Conservation (phyloP, 768 basidiomycete species). For the Boletus pseudo-olivaceus region DNA sequence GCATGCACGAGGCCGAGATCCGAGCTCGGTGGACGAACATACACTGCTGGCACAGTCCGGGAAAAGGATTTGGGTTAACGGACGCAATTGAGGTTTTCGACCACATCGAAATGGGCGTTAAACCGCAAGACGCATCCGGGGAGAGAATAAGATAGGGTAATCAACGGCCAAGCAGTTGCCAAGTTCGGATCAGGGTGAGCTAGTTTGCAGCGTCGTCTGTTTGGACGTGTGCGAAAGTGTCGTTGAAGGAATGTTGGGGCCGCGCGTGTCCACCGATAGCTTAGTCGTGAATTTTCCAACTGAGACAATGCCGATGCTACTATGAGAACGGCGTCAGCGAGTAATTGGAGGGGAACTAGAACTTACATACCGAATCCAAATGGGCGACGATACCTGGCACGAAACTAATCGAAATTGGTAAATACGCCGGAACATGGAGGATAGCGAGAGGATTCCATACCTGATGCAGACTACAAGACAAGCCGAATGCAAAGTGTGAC, state of each 20-base stretch:
- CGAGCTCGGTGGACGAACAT: slow-evolving; percentile 7
- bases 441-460: background rate
- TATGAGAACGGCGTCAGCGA: background rate
- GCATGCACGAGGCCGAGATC: slow-evolving; percentile 14
- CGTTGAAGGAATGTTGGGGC: slow-evolving; percentile 11
- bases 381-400: background rate
- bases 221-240: slow-evolving; percentile 10
- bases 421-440: background rate
- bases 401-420: background rate
- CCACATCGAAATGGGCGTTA: slow-evolving; percentile 10
- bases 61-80: slow-evolving; percentile 2
- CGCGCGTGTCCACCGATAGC: slow-evolving; percentile 1
- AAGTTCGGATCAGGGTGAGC: slow-evolving; percentile 8
- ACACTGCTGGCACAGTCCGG: slow-evolving; percentile 3
- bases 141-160: background rate
- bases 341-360: background rate
- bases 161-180: slow-evolving; percentile 2
- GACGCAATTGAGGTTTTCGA: slow-evolving; percentile 1
- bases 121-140: background rate
- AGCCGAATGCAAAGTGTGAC: background rate
- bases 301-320: slow-evolving; percentile 8
- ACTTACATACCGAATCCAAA: background rate
- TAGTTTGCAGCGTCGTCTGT: slow-evolving; percentile 7
- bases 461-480: background rate
- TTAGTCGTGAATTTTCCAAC: slow-evolving; percentile 9